Evolutionary conservation across 805 yeast genomes (phyloP).

Genomic region (Sungouiella blattae): DNA sequence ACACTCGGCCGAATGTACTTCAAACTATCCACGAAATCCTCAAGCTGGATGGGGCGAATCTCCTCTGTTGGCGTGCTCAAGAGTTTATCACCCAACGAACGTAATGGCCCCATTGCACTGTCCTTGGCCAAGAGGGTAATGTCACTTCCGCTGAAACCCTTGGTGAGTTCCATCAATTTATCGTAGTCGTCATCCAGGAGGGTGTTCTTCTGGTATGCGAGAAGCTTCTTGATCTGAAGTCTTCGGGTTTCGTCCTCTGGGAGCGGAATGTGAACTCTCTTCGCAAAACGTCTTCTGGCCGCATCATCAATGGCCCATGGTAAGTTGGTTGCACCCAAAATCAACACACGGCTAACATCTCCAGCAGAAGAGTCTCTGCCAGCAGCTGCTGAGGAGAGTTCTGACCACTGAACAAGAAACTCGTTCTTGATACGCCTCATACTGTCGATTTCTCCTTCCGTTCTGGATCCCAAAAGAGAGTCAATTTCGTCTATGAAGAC

Average conservation of each 20-base stretch:
- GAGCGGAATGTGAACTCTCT: conserved; percentile 88
- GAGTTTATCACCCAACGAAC: conserved; percentile 84
- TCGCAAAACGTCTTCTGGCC: conserved; percentile 87
- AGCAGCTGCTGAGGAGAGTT: conserved; percentile 78
- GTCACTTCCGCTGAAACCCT: conserved; percentile 90
- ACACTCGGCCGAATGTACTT: conserved; percentile 85
- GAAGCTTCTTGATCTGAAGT: conserved; percentile 63
- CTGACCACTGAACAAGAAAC: conserved; percentile 92
- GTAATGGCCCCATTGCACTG: conserved; percentile 96
- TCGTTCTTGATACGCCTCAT: conserved; percentile 89
- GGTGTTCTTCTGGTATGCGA: conserved; percentile 70
- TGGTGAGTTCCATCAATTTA: conserved; percentile 60
- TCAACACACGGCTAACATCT: conserved; percentile 63
- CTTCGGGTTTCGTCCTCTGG: conserved; percentile 84
- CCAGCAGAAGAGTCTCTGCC: conserved; percentile 50
- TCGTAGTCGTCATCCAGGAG: conserved; percentile 61
- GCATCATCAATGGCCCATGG: conserved; percentile 99
- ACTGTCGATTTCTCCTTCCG: conserved; percentile 79
- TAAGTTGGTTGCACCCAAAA: conserved; percentile 89
- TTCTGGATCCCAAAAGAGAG: conserved; percentile 76
- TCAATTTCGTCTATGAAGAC: conserved; percentile 96
- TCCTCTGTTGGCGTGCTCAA: conserved; percentile 65
- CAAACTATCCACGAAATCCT: conserved; percentile 75
- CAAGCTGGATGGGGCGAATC: conserved; percentile 69
- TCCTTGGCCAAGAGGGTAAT: conserved; percentile 91